These are phyloP conservation scores for Fusarium humuli DNA, from an alignment of 2,329 filamentous ascomycete genomes.

Conservation along the genomic window DNA sequence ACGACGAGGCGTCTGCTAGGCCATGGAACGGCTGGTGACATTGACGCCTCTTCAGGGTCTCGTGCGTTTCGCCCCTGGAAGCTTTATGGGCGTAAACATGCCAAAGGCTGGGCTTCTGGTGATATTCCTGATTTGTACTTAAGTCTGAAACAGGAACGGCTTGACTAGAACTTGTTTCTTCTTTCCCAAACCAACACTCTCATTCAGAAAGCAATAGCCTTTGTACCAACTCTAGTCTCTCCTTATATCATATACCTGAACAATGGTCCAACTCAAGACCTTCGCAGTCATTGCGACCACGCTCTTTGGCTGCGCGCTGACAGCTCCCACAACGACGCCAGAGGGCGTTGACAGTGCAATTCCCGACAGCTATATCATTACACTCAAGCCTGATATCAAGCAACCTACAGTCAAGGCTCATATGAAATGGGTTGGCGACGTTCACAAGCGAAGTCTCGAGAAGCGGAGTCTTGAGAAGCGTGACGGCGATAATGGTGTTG, in stretches of 20 bases:
- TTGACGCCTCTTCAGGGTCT: conserved; percentile 20
- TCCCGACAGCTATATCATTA: conserved; percentile 67
- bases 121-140: conserved; percentile 17
- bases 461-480: conserved; percentile 60
- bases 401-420: conserved; percentile 60
- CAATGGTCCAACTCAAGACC: conserved; percentile 47
- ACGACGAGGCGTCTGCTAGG: conserved; percentile 2
- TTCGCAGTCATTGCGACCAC: conserved; percentile 42
- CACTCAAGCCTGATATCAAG: conserved; percentile 65
- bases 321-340: conserved; percentile 29
- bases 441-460: conserved; percentile 65
- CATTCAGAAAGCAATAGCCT: conserved; percentile 12
- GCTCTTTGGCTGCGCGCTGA: conserved; percentile 39
- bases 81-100: background rate
- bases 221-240: conserved; percentile 6
- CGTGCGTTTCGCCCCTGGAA: conserved; percentile 9
- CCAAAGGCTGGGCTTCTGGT: background rate
- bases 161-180: background rate
- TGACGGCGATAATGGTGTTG: conserved; percentile 52
- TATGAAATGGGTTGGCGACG: conserved; percentile 60
- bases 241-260: conserved; percentile 17
- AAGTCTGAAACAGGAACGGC: conserved; percentile 12
- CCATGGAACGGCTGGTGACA: background rate
- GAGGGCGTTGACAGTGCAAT: conserved; percentile 43
- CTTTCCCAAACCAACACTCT: conserved; percentile 11